phyloP scores from a whole-genome alignment of 768 basidiomycete species.

The Cystofilobasidium bisporidii region DNA sequence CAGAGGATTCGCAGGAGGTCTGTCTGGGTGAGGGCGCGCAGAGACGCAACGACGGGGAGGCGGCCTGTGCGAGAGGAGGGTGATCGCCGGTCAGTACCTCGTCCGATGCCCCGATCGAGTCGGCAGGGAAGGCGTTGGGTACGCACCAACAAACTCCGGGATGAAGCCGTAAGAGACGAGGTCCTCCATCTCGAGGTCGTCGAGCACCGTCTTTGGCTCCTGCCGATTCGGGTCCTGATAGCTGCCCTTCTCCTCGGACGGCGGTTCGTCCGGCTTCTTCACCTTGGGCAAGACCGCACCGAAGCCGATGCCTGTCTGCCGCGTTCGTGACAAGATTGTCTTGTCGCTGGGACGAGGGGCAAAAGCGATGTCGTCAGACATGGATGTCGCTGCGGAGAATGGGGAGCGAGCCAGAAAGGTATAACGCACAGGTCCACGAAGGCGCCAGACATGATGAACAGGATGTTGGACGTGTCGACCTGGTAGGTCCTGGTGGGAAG shows the following conservation, averaged over 20 bases:
- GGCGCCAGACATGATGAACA: conserved; percentile 92
- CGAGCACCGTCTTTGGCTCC: neutral
- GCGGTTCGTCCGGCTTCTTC: conserved; percentile 41
- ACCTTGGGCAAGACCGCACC: conserved; percentile 40
- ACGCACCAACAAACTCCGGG: conserved; percentile 43
- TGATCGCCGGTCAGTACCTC: no score
- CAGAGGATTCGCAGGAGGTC: conserved; percentile 85
- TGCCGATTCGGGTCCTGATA: neutral
- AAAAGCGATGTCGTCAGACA: conserved; percentile 55
- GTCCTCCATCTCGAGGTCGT: neutral
- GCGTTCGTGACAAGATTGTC: conserved; percentile 30
- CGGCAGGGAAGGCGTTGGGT: neutral
- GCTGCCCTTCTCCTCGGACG: neutral
- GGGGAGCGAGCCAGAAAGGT: no score
- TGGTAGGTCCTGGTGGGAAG: conserved; percentile 44
- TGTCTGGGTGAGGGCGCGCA: conserved; percentile 63
- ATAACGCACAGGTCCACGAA: conserved; percentile 83
- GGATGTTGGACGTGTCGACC: conserved; percentile 77
- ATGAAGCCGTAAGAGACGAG: neutral
- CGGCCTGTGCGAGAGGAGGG: conserved; percentile 46
- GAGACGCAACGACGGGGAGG: conserved; percentile 78
- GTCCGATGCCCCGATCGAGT: no score
- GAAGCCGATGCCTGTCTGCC: conserved; percentile 35
- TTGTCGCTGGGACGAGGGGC: conserved; percentile 86
- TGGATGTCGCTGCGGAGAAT: conserved; percentile 22